A percentile compares a stretch with the other conserved stretches of the same genome.
Evolutionary conservation across 1,284 basidiomycete species (phyloP).

Genomic region (Tilletia walkeri): DNA sequence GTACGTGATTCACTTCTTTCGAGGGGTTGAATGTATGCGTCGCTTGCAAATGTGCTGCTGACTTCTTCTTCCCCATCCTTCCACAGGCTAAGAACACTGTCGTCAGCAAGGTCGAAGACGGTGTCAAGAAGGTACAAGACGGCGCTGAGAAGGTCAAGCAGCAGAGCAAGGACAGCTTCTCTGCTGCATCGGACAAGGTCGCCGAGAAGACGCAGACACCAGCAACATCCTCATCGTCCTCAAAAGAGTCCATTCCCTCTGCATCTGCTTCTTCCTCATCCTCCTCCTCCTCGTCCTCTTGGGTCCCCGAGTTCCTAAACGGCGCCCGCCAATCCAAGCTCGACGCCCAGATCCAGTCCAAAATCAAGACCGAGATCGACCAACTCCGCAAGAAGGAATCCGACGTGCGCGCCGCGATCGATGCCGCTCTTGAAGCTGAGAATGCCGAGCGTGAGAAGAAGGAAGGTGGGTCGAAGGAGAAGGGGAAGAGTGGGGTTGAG

Average conservation of each 20-base stretch:
- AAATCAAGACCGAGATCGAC: constrained; percentile 48
- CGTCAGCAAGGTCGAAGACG: not conserved
- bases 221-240: too few species aligned
- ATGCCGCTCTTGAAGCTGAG: constrained; percentile 50
- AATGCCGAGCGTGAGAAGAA: constrained; percentile 42
- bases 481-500: constrained; percentile 45
- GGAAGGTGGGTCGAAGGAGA: constrained; percentile 23
- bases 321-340: constrained; percentile 37
- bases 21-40: too few species aligned
- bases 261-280: not conserved
- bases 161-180: not conserved
- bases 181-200: not conserved
- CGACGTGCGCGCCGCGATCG: constrained; percentile 45
- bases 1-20: too few species aligned
- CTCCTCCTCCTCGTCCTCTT: not conserved
- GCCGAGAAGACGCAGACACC: not conserved
- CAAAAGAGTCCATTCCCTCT: not conserved
- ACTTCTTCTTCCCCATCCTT: too few species aligned
- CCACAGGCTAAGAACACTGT: too few species aligned
- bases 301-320: constrained; percentile 16
- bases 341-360: constrained; percentile 45
- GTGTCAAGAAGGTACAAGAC: not conserved
- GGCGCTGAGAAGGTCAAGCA: constrained; percentile 8
- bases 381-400: constrained; percentile 46
- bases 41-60: too few species aligned